phyloP scores from a whole-genome alignment of 129 eudicot species.

The Arctium lappa region DNA sequence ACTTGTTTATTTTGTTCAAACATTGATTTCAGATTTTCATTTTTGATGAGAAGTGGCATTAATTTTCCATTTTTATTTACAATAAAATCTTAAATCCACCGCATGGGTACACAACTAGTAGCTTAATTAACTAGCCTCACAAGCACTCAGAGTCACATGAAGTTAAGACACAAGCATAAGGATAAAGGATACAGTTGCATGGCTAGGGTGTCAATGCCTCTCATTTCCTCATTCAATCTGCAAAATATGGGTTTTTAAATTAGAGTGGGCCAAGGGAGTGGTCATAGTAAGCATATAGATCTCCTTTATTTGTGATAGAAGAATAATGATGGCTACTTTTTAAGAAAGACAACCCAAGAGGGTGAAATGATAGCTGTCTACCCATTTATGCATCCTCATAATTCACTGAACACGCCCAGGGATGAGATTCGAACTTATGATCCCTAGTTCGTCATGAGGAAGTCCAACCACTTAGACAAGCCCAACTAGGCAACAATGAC shows the following conservation, averaged over 20 bases:
- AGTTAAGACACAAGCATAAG: not conserved
- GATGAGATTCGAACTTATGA: not conserved
- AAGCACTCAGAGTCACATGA: not conserved
- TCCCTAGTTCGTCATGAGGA: not conserved
- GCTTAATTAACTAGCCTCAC: not conserved
- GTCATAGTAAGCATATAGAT: not conserved
- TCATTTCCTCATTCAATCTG: conserved; percentile 97
- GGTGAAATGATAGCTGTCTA: not conserved
- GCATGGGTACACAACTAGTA: not conserved
- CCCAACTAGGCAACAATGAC: not conserved
- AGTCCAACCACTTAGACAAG: not conserved
- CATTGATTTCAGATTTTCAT: not conserved
- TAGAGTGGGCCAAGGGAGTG: not conserved
- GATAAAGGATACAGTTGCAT: conserved; percentile 80
- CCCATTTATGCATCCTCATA: not conserved
- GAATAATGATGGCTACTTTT: not conserved
- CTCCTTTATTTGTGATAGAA: not conserved
- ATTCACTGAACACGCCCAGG: too few species aligned
- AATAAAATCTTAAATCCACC: not conserved
- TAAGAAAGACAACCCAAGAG: too few species aligned
- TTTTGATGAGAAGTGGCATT: not conserved
- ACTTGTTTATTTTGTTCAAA: not conserved
- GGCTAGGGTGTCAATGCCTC: conserved; percentile 69
- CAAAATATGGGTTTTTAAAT: conserved; percentile 3
- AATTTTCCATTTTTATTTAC: not conserved